Percentiles rank a stretch among this genome's conserved stretches.
Evolutionary conservation across 129 eudicot species (phyloP).

Genomic region (Mikania micrantha): DNA sequence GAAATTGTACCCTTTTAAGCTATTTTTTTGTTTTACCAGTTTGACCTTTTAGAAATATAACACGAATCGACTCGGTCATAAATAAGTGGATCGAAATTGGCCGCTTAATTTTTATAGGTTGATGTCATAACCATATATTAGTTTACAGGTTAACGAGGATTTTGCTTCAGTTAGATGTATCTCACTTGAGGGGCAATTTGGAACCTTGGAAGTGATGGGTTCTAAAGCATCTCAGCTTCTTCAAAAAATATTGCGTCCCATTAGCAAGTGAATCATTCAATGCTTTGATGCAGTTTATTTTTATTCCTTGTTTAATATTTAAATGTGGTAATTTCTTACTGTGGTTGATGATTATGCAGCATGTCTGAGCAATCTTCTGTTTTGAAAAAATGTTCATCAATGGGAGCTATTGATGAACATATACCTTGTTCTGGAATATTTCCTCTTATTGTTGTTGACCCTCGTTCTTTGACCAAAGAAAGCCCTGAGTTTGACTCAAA

Average conservation of each 20-base stretch:
- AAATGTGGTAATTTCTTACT: not conserved
- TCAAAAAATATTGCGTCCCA: constrained; percentile 59
- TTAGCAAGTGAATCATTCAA: constrained; percentile 33
- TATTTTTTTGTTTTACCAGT: not conserved
- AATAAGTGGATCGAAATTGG: not conserved
- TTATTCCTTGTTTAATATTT: not conserved
- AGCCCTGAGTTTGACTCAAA: constrained; percentile 16
- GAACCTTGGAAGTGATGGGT: constrained; percentile 77
- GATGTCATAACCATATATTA: not conserved
- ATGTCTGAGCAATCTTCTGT: constrained; percentile 15
- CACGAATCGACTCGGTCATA: not conserved
- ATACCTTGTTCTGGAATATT: constrained; percentile 33
- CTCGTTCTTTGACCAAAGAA: constrained; percentile 41
- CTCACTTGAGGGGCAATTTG: constrained; percentile 74
- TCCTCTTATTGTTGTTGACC: constrained; percentile 57
- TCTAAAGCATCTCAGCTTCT: constrained; percentile 61
- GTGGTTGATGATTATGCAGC: constrained; percentile 30
- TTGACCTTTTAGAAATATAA: not conserved
- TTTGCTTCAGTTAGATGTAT: constrained; percentile 41
- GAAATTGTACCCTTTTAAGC: not conserved
- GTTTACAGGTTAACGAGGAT: constrained; percentile 41
- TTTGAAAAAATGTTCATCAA: constrained; percentile 25
- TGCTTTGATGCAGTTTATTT: not conserved
- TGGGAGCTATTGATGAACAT: constrained; percentile 31
- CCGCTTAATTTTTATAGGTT: not conserved